Base-by-base conservation (phyloP, 2,329 filamentous ascomycete genomes). In the Dothideomycetes sp. region DNA sequence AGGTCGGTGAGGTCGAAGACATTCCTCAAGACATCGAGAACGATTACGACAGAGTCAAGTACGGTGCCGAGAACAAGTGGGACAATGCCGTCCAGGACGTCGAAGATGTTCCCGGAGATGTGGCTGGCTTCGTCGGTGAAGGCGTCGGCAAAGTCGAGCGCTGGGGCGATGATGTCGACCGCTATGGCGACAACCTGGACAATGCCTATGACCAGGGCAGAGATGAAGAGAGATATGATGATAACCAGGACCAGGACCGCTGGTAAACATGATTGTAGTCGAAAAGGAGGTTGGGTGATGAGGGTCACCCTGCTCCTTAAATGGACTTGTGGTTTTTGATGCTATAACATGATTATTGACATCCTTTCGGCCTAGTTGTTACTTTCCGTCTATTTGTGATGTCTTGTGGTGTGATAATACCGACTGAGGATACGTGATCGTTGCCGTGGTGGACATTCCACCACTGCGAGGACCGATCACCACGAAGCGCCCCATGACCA, bases 181-280 rank as follows among this genome's bases (percentile, higher is more conserved):
- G 53, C 11, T 58, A 59, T 40, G 56, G 59, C 20, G 47, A 62
- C 15, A 44, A 53, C 10, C 48, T 69, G 13, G 62, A 62, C 27
- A 48, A 64, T 53, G 56, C 63, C 11, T 69, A 68, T 49, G 65
- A 70, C 48, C 53, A 59, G 40, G 65, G 64, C 4, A 52, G 58
- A 39, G 54, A 53, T 28, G 58, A 55, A 47, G 53, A 50, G 10
- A 47, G 57, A 36, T 45, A 55, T 36, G 55, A 49, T 31, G 49
- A 55, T 36, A 15, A 41, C 37, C 33, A 41, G 4, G 18, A 41
- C 37, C 33, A 41, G 4, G 37, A 41, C 23, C 30, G 37, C 30
- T 41, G 37, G 37, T 41, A 41, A 23, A 41, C n/a, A n/a, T n/a
- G n/a, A n/a, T n/a, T n/a, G n/a, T n/a, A n/a, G n/a, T n/a, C n/a